These are phyloP conservation scores for Monilinia fructicola DNA, from an alignment of 2,329 filamentous ascomycete species.

Conservation along the genomic window DNA sequence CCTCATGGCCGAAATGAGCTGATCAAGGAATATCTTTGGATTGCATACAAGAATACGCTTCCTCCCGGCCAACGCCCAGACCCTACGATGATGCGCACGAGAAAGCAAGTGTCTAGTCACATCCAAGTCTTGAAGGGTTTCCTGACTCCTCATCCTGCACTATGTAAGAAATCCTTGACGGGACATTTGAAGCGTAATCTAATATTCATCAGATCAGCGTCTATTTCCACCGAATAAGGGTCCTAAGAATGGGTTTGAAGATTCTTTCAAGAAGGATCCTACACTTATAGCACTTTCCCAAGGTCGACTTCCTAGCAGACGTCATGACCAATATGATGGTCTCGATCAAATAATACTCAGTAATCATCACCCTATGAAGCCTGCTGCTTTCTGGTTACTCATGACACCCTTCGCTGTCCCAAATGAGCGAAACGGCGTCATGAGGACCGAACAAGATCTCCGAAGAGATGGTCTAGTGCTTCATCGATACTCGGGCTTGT, in stretches of 20 bases:
- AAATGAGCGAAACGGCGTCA: constrained; percentile 28
- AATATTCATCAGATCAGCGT: constrained; percentile 45
- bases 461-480: constrained; percentile 29
- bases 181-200: constrained; percentile 19
- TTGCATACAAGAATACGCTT: constrained; percentile 45
- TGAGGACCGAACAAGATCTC: constrained; percentile 32
- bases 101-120: constrained; percentile 69
- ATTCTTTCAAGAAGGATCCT: constrained; percentile 64
- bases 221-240: constrained; percentile 55
- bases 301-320: constrained; percentile 34
- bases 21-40: constrained; percentile 67
- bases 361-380: constrained; percentile 29
- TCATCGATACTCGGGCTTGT: constrained; percentile 35
- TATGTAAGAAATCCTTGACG: constrained; percentile 50
- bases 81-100: constrained; percentile 46
- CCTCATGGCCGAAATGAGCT: constrained; percentile 69
- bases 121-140: constrained; percentile 71
- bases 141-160: constrained; percentile 58
- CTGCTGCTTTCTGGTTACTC: constrained; percentile 36
- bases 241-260: constrained; percentile 54
- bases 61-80: constrained; percentile 49
- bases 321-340: constrained; percentile 30
- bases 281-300: constrained; percentile 62
- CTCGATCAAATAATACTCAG: constrained; percentile 25
- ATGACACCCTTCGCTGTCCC: constrained; percentile 31